A percentile compares a stretch with the other conserved stretches of the same genome.
Evolutionary conservation across 2,329 filamentous ascomycete species (phyloP).

Genomic region (Botrytis byssoidea): DNA sequence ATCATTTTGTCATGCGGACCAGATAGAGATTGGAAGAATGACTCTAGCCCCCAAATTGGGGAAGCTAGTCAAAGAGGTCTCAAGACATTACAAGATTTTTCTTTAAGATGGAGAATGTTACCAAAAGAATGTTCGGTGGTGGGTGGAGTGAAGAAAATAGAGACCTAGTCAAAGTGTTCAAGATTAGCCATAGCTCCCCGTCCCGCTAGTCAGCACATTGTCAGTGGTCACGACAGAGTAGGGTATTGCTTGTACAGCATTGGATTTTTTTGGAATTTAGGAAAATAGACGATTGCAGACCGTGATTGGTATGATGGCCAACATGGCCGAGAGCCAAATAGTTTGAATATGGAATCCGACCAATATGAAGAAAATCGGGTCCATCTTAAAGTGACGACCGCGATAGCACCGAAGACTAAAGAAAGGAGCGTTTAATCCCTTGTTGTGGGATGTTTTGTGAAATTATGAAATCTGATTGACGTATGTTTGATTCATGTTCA

Average conservation of each 20-base stretch:
- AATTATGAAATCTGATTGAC: not conserved
- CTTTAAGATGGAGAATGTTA: conserved; percentile 10
- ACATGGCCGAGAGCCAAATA: conserved; percentile 6
- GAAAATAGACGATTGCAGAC: not conserved
- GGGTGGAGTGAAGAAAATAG: not conserved
- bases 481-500: not conserved
- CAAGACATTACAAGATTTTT: conserved; percentile 6
- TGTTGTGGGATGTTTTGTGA: not conserved
- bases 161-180: not conserved
- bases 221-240: not conserved
- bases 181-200: not conserved
- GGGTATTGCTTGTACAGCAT: conserved; percentile 5
- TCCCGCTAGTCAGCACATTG: not conserved
- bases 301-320: not conserved
- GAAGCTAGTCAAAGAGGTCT: conserved; percentile 9
- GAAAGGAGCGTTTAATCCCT: not conserved
- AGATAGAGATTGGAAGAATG: conserved; percentile 1
- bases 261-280: not conserved
- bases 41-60: not conserved
- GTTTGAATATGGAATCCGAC: not conserved
- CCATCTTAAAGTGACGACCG: conserved; percentile 9
- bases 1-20: conserved; percentile 7
- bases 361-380: conserved; percentile 20
- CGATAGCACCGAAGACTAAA: conserved; percentile 19
- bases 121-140: not conserved